These are phyloP conservation scores for Calonectria naviculata DNA, from an alignment of 2,329 filamentous ascomycete genomes.

Conservation along the genomic window DNA sequence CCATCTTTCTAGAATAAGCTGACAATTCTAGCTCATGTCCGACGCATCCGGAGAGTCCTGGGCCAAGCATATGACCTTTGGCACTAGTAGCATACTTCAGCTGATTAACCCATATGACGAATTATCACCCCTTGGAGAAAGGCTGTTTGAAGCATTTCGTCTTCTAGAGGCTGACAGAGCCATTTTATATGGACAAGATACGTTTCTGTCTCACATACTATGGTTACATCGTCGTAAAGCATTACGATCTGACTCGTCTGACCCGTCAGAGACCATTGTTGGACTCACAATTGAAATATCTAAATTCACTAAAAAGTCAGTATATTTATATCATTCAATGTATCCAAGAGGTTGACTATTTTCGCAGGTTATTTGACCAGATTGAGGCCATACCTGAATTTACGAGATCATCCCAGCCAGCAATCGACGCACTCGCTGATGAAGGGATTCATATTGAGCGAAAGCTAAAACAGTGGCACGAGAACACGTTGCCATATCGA, in stretches of 20 bases:
- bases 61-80: conserved; percentile 42
- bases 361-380: conserved; percentile 31
- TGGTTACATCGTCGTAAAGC: neutral
- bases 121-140: conserved; percentile 4
- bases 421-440: conserved; percentile 6
- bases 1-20: neutral
- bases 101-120: neutral
- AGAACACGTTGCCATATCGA: fast-evolving
- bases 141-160: conserved; percentile 33
- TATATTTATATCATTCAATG: fast-evolving
- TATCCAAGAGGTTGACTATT: neutral
- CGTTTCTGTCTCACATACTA: conserved; percentile 23
- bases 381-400: conserved; percentile 24
- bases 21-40: conserved; percentile 37
- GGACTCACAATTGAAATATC: conserved; percentile 27
- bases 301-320: conserved; percentile 34
- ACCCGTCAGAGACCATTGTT: neutral
- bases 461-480: conserved; percentile 1
- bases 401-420: neutral
- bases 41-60: conserved; percentile 38
- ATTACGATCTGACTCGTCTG: fast-evolving
- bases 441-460: conserved; percentile 23
- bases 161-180: conserved; percentile 37
- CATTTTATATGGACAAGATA: conserved; percentile 38
- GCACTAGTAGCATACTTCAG: conserved; percentile 37